Conservation (phyloP, 352 stramenopile genomes). For the Globisporangium spinosum region DNA sequence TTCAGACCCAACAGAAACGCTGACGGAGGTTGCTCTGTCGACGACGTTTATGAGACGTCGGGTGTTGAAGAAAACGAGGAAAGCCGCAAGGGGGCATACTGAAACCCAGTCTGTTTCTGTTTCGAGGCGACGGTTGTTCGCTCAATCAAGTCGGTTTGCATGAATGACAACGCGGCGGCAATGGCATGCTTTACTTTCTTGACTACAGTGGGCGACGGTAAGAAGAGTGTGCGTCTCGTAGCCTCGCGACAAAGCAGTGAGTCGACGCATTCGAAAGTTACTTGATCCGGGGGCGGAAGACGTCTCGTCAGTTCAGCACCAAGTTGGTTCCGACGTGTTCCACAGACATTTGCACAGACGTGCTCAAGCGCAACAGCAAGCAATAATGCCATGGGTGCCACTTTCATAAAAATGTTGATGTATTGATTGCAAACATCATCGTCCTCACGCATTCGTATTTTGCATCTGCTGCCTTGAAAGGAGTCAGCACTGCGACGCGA, state of each 20-base stretch:
- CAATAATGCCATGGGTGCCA: not conserved
- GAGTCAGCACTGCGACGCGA: not conserved
- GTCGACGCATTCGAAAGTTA: conserved; percentile 5
- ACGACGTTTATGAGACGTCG: not conserved
- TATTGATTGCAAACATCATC: not conserved
- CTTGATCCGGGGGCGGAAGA: not conserved
- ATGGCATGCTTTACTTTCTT: not conserved
- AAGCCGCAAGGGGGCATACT: not conserved
- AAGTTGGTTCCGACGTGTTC: not conserved
- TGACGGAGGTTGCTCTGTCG: not conserved
- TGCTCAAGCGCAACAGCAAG: not conserved
- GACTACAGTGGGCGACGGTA: not conserved
- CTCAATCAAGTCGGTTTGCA: not conserved
- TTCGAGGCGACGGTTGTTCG: not conserved
- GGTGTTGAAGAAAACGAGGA: not conserved
- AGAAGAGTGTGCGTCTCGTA: too few species aligned
- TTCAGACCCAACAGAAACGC: not conserved
- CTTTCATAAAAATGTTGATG: not conserved
- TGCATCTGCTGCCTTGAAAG: not conserved
- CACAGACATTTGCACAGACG: not conserved
- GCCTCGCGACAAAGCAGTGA: not conserved
- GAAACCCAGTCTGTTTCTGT: not conserved
- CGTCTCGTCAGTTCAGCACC: not conserved
- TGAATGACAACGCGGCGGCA: conserved; percentile 1
- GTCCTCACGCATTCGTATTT: not conserved